Conservation (phyloP, 306 rosid species). For the Quercus rubra region DNA sequence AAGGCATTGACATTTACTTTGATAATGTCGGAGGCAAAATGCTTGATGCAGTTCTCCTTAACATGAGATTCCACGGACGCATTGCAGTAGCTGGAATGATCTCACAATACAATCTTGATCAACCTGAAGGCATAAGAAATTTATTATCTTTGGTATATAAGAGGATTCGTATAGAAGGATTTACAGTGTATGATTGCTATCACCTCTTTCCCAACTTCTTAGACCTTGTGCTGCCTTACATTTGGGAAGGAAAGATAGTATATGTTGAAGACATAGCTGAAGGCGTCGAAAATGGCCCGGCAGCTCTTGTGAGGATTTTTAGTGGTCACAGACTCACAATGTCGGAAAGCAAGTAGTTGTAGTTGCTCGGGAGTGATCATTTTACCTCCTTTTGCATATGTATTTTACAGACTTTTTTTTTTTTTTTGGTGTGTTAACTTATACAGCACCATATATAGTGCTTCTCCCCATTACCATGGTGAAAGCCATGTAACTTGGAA, state of each 20-base stretch:
- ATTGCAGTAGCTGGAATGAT: conserved; percentile 61
- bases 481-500: too few species aligned
- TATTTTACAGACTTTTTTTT: background rate
- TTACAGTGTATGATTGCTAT: conserved; percentile 13
- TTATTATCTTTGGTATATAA: conserved; percentile 31
- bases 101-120: conserved; percentile 47
- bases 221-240: background rate
- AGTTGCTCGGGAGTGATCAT: conserved; percentile 23
- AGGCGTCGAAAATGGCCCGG: conserved; percentile 37
- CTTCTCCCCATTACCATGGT: too few species aligned
- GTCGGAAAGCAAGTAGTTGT: conserved; percentile 41
- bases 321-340: conserved; percentile 39
- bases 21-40: conserved; percentile 58
- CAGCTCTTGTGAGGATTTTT: conserved; percentile 34
- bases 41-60: conserved; percentile 55
- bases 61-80: conserved; percentile 51
- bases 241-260: background rate
- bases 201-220: background rate
- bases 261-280: background rate
- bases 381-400: background rate
- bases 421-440: too few species aligned
- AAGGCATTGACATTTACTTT: conserved; percentile 71
- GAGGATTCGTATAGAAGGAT: conserved; percentile 51
- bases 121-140: conserved; percentile 53
- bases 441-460: too few species aligned